These are phyloP conservation scores for Bothriochloa decipiens DNA, from an alignment of 176 grass and related monocot species.

Conservation along the genomic window DNA sequence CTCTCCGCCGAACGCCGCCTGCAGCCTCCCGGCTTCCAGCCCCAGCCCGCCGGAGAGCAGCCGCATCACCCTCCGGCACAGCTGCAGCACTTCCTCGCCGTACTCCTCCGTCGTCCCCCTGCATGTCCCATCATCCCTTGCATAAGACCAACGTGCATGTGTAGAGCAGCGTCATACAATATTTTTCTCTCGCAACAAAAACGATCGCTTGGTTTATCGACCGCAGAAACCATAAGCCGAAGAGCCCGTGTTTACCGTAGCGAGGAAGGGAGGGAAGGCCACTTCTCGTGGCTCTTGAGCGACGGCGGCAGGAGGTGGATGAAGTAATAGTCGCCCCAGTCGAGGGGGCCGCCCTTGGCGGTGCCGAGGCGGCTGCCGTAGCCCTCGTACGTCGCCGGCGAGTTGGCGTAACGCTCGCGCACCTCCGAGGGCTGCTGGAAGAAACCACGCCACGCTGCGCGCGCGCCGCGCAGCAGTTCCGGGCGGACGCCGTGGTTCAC, in stretches of 20 bases:
- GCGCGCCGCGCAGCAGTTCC: slow-evolving; percentile 49
- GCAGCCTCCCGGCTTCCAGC: slow-evolving; percentile 49
- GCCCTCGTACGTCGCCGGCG: slow-evolving; percentile 84
- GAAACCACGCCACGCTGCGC: slow-evolving; percentile 62
- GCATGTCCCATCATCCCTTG: neutral
- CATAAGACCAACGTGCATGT: neutral
- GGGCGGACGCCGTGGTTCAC: slow-evolving; percentile 80
- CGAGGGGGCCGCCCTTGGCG: slow-evolving; percentile 55
- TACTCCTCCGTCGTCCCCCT: slow-evolving; percentile 78
- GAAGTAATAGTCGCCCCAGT: slow-evolving; percentile 93
- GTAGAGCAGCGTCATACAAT: too few relatives aligned
- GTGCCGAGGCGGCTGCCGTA: slow-evolving; percentile 87
- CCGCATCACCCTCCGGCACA: slow-evolving; percentile 53
- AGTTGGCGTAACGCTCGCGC: slow-evolving; percentile 77
- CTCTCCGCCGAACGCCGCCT: slow-evolving; percentile 59
- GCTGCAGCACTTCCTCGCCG: slow-evolving; percentile 48
- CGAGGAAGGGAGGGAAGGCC: slow-evolving; percentile 53
- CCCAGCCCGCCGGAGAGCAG: slow-evolving; percentile 64
- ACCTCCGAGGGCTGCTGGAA: slow-evolving; percentile 62
- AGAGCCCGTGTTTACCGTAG: slow-evolving; percentile 33
- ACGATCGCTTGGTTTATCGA: too few relatives aligned
- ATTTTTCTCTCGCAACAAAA: too few relatives aligned
- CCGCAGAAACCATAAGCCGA: too few relatives aligned
- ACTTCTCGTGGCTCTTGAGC: slow-evolving; percentile 79
- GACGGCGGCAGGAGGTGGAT: slow-evolving; percentile 62